These are phyloP conservation scores for Arthrinium phaeospermum DNA, from an alignment of 2,329 filamentous ascomycete genomes.

Conservation along the genomic window DNA sequence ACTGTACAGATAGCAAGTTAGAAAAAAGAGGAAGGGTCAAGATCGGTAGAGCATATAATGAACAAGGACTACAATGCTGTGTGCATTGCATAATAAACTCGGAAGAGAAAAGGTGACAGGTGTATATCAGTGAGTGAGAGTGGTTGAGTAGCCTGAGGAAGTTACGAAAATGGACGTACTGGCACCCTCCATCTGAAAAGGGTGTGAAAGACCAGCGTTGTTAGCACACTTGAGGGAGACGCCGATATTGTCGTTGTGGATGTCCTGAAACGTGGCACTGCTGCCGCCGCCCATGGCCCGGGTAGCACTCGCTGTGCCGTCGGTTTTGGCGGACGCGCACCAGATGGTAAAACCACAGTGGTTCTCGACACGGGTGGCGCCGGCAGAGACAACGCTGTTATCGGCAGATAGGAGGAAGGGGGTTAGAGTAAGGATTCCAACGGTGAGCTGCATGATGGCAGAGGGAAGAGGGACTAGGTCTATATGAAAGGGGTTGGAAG, in stretches of 20 bases:
- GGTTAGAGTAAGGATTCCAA: too few relatives aligned
- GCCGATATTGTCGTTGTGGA: slow-evolving; percentile 29
- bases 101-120: neutral
- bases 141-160: neutral
- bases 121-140: neutral
- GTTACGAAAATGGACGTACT: neutral
- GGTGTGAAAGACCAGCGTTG: slow-evolving; percentile 23
- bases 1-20: neutral
- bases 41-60: neutral
- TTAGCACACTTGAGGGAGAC: slow-evolving; percentile 30
- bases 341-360: slow-evolving; percentile 2
- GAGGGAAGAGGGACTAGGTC: neutral
- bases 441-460: neutral
- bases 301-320: neutral
- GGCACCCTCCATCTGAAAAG: slow-evolving; percentile 29
- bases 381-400: neutral
- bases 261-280: slow-evolving; percentile 13
- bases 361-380: neutral
- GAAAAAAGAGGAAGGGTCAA: neutral
- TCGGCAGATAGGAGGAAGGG: neutral
- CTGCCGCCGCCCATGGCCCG: neutral
- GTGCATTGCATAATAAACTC: neutral
- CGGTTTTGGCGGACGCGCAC: neutral
- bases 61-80: neutral
- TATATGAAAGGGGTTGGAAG: neutral